phyloP scores from a whole-genome alignment of 306 rosid species.

The Styphnolobium japonicum region DNA sequence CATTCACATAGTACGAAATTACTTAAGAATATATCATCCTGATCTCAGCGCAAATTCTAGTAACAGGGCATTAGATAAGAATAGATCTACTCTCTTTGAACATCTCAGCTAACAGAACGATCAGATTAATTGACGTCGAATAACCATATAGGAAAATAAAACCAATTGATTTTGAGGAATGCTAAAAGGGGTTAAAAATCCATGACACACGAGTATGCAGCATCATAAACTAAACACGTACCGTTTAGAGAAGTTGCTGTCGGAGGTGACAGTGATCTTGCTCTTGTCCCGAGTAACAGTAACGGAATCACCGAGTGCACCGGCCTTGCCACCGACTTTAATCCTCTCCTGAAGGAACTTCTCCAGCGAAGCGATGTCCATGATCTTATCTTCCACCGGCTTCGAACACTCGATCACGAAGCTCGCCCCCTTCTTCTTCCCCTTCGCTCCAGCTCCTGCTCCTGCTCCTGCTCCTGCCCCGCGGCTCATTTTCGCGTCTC shows the following conservation, averaged over 20 bases:
- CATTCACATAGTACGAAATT: background rate
- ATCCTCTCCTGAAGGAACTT: constrained; percentile 95
- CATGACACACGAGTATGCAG: background rate
- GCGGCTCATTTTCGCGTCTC: constrained; percentile 62
- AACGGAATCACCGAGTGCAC: constrained; percentile 83
- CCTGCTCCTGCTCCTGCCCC: constrained; percentile 50
- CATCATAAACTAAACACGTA: too few relatives aligned
- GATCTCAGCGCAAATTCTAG: background rate
- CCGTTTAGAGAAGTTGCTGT: constrained; percentile 77
- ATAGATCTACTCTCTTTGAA: constrained; percentile 9
- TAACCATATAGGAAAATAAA: background rate
- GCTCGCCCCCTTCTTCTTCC: constrained; percentile 89
- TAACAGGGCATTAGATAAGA: background rate
- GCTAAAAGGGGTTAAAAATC: background rate
- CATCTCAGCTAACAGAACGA: background rate
- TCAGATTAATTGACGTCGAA: background rate
- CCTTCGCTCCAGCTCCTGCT: constrained; percentile 60
- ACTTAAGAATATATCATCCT: background rate
- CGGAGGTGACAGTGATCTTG: constrained; percentile 76
- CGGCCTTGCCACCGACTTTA: constrained; percentile 96
- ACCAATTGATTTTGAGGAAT: background rate
- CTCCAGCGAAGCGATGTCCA: constrained; percentile 94
- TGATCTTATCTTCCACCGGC: constrained; percentile 96
- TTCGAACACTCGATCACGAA: constrained; percentile 87
- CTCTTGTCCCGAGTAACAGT: constrained; percentile 66